Base-by-base conservation (phyloP, 805 yeast genomes). In the Ogataea saltuana region DNA sequence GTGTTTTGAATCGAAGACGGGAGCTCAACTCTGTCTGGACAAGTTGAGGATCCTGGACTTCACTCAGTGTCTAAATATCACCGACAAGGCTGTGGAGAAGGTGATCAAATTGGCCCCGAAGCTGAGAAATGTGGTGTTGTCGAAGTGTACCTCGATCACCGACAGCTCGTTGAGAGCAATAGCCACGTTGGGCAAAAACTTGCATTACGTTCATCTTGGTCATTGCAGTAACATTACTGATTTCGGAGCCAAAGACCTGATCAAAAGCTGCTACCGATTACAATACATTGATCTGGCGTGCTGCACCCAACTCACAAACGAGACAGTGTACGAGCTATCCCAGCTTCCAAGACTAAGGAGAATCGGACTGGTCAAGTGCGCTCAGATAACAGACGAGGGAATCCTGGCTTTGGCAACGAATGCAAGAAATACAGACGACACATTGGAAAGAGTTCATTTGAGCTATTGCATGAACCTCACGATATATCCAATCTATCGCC, bases 211-310 rank as follows among this genome's bases (percentile, higher is more conserved):
- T 39, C 98, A 93, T 67, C 74, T 91, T 48, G 98, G 98, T 13
- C 98, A 91, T 68, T 93, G 99, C 69, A 76, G 81, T 34, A 80
- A 85, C 58, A 85, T 91, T 44, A 91, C 97, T 1, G 98, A 91
- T 67, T 76, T 73, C 48, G 97, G 97, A 16, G 93, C 93, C 13
- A 75, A 79, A 21, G 72, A 77, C 9, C 70, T 91, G 47, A 86
- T 88, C 10, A 75, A 84, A 50, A 74, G 76, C 35, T 93, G 98
- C 59, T 85, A 85, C 45, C 73, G 96, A 45, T 80, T 91, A 44
- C 95, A 88, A 56, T 91, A 90, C 63, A 88, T 91, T 50, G 99
- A 91, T 66, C 77, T 93, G 46, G 98, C 98, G 12, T 90, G 97
- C 64, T 91, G 99, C 62, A 72, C 84, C 1, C 95, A 88, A 61